Evolutionary conservation across 1,139 yeast genomes (phyloP), one percentile per base, ranked within the genome.

Genomic region (Pichia terricola): DNA sequence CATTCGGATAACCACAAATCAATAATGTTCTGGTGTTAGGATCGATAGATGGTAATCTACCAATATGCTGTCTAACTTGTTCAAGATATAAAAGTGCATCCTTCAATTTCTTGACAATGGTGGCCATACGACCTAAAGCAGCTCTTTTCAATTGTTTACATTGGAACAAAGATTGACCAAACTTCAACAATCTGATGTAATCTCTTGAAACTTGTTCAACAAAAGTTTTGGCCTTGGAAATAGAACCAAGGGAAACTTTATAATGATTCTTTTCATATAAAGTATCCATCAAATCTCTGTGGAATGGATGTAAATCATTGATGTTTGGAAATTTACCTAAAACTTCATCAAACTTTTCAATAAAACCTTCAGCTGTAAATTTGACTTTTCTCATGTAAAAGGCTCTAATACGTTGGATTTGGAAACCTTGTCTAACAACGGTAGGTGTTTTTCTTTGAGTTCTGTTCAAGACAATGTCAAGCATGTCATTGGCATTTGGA

Each of bases 91-190:
- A 75, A 52, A 91, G 73, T 35, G 98, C 94, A 64, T 91, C 98
- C 69, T 89, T 94, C 62, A 91, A 77, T 58, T 94, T 87, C 73
- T 91, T 91, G 59, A 81, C 79, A 59, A 91, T 87, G 41, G 99
- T 91, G 46, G 98, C 98, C 99, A 91, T 91, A 69, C 99, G 84
- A 74, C 99, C 99, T 57, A 91, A 72, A 34, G 97, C 99, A 55
- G 99, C 99, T 60, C 96, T 77, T 68, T 91, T 91, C 65, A 91
- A 79, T 70, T 94, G 98, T 69, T 91, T 91, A 75, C 99, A 91
- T 70, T 94, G 98, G 69, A 88, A 94, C 52, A 91, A 72, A 28
- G 97, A 88, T 71, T 91, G 98, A 60, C 98, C 98, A 61, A 88
- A 91, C 70, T 91, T 91, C 62, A 91, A 75, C 58, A 91, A 76